Evolutionary conservation across 2,329 filamentous ascomycete species (phyloP).

Genomic region (Thermoascus crustaceus): DNA sequence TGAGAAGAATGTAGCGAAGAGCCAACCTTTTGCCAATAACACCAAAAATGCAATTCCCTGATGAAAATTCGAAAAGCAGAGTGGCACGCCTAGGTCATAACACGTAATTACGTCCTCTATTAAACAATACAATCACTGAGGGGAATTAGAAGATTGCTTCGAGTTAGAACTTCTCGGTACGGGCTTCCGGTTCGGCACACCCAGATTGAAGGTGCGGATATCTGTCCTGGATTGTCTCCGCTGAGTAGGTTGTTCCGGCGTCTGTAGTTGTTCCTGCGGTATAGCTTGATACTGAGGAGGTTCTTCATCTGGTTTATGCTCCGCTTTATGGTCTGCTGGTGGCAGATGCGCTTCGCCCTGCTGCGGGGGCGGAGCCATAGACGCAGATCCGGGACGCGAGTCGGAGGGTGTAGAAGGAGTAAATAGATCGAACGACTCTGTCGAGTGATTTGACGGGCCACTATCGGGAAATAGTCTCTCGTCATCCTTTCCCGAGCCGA

Average conservation of each 20-base stretch:
- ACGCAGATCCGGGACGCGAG: slow-evolving; percentile 25
- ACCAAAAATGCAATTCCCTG: too few relatives aligned
- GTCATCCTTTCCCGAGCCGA: slow-evolving; percentile 20
- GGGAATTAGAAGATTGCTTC: not conserved
- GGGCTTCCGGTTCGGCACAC: slow-evolving; percentile 31
- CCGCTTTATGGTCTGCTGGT: slow-evolving; percentile 14
- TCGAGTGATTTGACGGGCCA: slow-evolving; percentile 14
- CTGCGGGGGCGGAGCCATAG: slow-evolving; percentile 25
- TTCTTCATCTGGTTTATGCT: slow-evolving; percentile 22
- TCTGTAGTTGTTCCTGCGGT: slow-evolving; percentile 13
- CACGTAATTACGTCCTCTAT: too few relatives aligned
- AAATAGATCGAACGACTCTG: slow-evolving; percentile 35
- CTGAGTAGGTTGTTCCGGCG: slow-evolving; percentile 8
- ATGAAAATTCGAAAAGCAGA: too few relatives aligned
- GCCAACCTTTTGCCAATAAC: too few relatives aligned
- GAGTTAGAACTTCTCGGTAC: slow-evolving; percentile 20
- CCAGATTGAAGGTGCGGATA: slow-evolving; percentile 26
- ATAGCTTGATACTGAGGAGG: slow-evolving; percentile 24
- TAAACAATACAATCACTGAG: too few relatives aligned
- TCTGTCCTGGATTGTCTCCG: slow-evolving; percentile 17
- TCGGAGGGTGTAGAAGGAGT: slow-evolving; percentile 28
- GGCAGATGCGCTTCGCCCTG: slow-evolving; percentile 20
- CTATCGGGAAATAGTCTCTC: slow-evolving; percentile 16
- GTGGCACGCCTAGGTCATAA: too few relatives aligned
- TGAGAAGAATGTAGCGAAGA: too few relatives aligned